A percentile compares a stretch with the other conserved stretches of the same genome.
Evolutionary conservation across 768 basidiomycete species (phyloP).

Genomic region (Trametes cubensis): DNA sequence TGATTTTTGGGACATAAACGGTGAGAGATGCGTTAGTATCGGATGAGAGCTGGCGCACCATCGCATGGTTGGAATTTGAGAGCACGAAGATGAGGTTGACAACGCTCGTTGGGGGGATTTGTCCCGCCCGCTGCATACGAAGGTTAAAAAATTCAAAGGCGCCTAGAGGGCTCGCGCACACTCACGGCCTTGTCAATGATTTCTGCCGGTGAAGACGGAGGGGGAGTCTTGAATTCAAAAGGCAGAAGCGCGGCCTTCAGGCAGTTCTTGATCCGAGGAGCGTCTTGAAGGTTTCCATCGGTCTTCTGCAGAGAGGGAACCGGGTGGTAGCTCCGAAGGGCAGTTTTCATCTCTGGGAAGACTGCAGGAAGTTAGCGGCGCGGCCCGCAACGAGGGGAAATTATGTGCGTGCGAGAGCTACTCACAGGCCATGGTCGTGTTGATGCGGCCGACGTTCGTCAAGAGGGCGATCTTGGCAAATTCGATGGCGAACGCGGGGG

Average conservation of each 20-base stretch:
- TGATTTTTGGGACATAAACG: constrained; percentile 20
- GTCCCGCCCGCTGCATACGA: constrained; percentile 51
- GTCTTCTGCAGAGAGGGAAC: constrained; percentile 90
- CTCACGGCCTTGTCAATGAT: constrained; percentile 69
- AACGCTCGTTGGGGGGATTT: constrained; percentile 79
- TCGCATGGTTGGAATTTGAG: constrained; percentile 69
- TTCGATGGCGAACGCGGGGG: constrained; percentile 75
- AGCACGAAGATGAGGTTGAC: constrained; percentile 87
- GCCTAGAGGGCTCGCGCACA: constrained; percentile 18
- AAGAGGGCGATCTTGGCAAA: constrained; percentile 82
- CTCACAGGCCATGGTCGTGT: constrained; percentile 89
- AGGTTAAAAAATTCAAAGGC: constrained; percentile 12
- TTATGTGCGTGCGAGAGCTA: constrained; percentile 4
- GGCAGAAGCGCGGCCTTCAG: constrained; percentile 80
- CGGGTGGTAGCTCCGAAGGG: constrained; percentile 86
- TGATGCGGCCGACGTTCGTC: constrained; percentile 89
- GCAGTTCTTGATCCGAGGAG: constrained; percentile 89
- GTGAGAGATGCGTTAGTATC: background rate
- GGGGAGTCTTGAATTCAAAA: constrained; percentile 62
- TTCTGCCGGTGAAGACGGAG: constrained; percentile 76
- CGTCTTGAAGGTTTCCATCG: constrained; percentile 86
- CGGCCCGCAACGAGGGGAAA: constrained; percentile 8
- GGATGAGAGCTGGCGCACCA: constrained; percentile 41
- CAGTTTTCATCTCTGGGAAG: constrained; percentile 93
- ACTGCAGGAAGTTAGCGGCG: constrained; percentile 47